Evolutionary conservation across 2,329 filamentous ascomycete genomes (phyloP).

Genomic region (Amauroascus niger): DNA sequence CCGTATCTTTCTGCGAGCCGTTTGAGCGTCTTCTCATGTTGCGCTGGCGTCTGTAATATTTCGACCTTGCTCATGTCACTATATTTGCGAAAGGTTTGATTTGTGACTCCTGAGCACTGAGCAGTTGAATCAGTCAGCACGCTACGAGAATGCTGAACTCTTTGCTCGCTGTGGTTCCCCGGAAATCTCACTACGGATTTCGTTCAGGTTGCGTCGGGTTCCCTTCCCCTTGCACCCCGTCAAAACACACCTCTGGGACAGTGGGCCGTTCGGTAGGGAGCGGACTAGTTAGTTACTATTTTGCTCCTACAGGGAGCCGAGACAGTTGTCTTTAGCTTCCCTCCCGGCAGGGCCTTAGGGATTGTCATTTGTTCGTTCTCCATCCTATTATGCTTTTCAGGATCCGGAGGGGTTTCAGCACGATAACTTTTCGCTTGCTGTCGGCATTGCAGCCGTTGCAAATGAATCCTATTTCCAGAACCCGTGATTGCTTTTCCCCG

Average conservation of each 20-base stretch:
- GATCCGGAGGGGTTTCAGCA: background rate
- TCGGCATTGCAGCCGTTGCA: background rate
- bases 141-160: background rate
- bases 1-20: background rate
- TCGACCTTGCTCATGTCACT: background rate
- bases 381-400: background rate
- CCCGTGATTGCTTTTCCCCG: slow-evolving; percentile 1
- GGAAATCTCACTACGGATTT: background rate
- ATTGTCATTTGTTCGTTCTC: background rate
- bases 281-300: background rate
- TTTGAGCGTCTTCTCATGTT: background rate
- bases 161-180: background rate
- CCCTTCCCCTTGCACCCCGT: background rate
- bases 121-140: background rate
- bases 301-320: background rate
- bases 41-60: background rate
- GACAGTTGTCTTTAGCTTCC: background rate
- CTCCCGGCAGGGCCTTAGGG: background rate
- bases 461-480: background rate
- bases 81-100: background rate
- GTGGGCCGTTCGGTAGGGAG: background rate
- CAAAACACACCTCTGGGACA: background rate
- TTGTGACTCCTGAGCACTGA: background rate
- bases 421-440: slow-evolving; percentile 1
- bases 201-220: background rate